Percentiles rank a stretch among this genome's conserved stretches.
Evolutionary conservation across 2,329 filamentous ascomycete genomes (phyloP).

Genomic region (Ophiostoma novo-ulmi): DNA sequence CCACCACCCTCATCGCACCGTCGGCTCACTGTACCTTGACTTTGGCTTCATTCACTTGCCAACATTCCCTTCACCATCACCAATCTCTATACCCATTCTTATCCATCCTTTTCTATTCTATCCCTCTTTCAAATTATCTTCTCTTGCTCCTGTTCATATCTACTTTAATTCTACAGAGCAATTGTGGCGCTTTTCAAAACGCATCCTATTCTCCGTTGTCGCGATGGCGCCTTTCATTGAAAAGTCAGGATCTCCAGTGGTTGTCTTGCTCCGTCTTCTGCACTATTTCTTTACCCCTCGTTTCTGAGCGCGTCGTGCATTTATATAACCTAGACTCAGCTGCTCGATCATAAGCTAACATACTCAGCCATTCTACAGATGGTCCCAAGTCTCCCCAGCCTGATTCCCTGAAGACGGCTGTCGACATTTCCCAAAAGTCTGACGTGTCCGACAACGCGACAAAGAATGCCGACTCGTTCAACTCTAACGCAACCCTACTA

Average conservation of each 20-base stretch:
- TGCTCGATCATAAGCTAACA: not conserved
- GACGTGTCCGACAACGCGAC: not conserved
- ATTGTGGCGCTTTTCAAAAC: not conserved
- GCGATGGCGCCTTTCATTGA: not conserved
- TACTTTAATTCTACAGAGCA: not conserved
- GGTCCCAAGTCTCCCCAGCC: not conserved
- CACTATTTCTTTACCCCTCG: not conserved
- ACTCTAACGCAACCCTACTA: conserved; percentile 12
- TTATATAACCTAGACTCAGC: too few relatives aligned
- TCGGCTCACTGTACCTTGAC: not conserved
- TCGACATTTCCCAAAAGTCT: not conserved
- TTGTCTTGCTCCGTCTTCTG: not conserved
- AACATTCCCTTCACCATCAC: not conserved
- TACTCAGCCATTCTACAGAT: conserved; percentile 11
- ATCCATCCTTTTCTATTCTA: too few relatives aligned
- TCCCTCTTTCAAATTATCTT: too few relatives aligned
- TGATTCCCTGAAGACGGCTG: conserved; percentile 4
- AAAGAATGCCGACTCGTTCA: conserved; percentile 23
- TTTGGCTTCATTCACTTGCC: not conserved
- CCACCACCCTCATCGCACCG: not conserved
- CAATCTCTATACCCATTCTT: not conserved
- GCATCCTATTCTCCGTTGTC: not conserved
- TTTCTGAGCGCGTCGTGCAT: not conserved
- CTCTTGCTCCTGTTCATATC: not conserved
- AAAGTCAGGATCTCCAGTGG: conserved; percentile 8